Evolutionary conservation across 2,329 filamentous ascomycete species (phyloP).

Genomic region (Cytospora chrysosperma): DNA sequence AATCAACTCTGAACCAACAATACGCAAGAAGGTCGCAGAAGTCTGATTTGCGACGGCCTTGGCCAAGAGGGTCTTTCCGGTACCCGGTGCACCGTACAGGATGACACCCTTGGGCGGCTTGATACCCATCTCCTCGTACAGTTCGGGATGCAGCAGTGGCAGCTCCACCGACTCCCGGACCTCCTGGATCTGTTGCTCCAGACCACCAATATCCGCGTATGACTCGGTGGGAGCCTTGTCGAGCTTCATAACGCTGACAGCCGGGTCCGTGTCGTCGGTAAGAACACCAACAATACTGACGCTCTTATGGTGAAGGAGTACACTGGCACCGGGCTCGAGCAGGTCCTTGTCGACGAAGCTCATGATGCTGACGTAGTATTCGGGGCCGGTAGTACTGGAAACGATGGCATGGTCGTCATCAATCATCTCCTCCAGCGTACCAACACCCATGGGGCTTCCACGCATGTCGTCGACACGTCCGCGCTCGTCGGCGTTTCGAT

Average conservation of each 20-base stretch:
- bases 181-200: slow-evolving; percentile 95
- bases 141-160: slow-evolving; percentile 88
- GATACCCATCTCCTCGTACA: slow-evolving; percentile 99
- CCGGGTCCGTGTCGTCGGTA: slow-evolving; percentile 91
- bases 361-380: slow-evolving; percentile 99
- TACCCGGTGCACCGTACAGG: slow-evolving; percentile 94
- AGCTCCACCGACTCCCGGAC: slow-evolving; percentile 96
- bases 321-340: slow-evolving; percentile 91
- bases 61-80: slow-evolving; percentile 91
- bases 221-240: slow-evolving; percentile 98
- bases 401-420: slow-evolving; percentile 99
- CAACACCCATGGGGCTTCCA: slow-evolving; percentile 97
- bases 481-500: slow-evolving; percentile 91
- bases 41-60: slow-evolving; percentile 99
- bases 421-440: slow-evolving; percentile 96
- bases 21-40: slow-evolving; percentile 96
- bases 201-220: slow-evolving; percentile 95
- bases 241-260: slow-evolving; percentile 98
- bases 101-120: slow-evolving; percentile 99
- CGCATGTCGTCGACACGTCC: slow-evolving; percentile 97
- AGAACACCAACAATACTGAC: slow-evolving; percentile 97
- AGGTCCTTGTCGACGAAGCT: slow-evolving; percentile 99
- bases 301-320: slow-evolving; percentile 94
- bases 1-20: slow-evolving; percentile 94
- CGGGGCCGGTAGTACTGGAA: slow-evolving; percentile 92